Conservation (phyloP, 1,284 basidiomycete species). For the Calocybe gambosa region DNA sequence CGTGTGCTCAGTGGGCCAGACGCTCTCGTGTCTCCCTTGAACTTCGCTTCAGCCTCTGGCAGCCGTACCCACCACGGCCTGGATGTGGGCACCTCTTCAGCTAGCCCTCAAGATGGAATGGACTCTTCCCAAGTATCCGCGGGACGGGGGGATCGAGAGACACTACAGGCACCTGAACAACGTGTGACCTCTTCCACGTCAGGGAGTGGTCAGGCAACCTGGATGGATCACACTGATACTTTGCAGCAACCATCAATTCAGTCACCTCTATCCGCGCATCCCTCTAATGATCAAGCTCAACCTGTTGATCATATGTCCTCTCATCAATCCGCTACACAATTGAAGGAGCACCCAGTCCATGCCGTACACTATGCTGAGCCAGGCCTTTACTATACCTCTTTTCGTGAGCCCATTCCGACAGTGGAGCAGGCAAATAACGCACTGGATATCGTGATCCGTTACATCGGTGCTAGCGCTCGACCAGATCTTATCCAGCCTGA, state of each 20-base stretch:
- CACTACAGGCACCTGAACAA: constrained; percentile 5
- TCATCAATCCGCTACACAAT: constrained; percentile 7
- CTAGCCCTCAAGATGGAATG: constrained; percentile 17
- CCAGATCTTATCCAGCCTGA: constrained; percentile 33
- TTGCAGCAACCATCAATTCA: constrained; percentile 22
- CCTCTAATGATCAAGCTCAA: not conserved
- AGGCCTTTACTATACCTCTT: constrained; percentile 20
- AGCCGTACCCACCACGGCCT: constrained; percentile 19
- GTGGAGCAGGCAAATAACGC: constrained; percentile 46
- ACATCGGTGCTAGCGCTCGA: constrained; percentile 36
- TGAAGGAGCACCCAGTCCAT: constrained; percentile 1
- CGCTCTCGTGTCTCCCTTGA: constrained; percentile 27
- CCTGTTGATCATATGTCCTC: not conserved
- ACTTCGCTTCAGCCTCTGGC: constrained; percentile 22
- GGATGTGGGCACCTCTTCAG: constrained; percentile 3
- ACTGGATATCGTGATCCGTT: constrained; percentile 43
- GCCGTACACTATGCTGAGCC: constrained; percentile 7
- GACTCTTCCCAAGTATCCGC: constrained; percentile 11
- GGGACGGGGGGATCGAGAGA: constrained; percentile 8
- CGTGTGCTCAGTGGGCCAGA: constrained; percentile 21
- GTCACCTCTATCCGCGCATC: constrained; percentile 11
- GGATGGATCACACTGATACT: constrained; percentile 12
- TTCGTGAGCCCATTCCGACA: constrained; percentile 27
- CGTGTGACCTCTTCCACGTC: constrained; percentile 8
- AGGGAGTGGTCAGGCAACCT: constrained; percentile 14